Base-by-base conservation (phyloP, 441 rosid genomes). In the Croton setiger region DNA sequence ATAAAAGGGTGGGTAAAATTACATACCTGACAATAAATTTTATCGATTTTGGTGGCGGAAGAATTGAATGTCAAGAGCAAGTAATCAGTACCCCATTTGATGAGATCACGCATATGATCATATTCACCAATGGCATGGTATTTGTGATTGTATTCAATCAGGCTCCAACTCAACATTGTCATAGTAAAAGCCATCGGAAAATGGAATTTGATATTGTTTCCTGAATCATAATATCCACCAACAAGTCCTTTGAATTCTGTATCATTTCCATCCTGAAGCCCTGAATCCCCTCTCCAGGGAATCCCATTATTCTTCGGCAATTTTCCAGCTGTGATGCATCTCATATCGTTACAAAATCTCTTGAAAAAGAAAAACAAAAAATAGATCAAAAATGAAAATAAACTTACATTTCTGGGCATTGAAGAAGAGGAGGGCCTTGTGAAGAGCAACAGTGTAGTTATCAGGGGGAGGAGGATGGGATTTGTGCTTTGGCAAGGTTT, bases 161-260 rank as follows among this genome's bases (percentile, higher is more conserved):
- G 80, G 71, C 98, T 92, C 98, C 97, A 92, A 74, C 98, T 92
- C 18, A 90, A 77, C 96, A 90, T 87, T 7, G 98, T 87, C 88
- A 88, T 88, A 66, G 96, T 72, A 73, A 77, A 92, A 17, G 98
- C 85, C 97, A 90, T 90, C 10, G 97, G 97, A 72, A 92, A 90
- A 79, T 90, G 86, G 73, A 86, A 92, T 81, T 92, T 90, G 35
- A 33, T 54, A 63, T 84, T 88, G 71, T 85, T 92, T 66, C 98
- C 96, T 0, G 92, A 96, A 43, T 92, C 97, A 61, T 90, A 92
- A 51, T 88, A 92, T 0, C 98, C 96, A 47, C 97, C 96, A 1
- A 82, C 88, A n/a, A 90, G 76, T 15, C 92, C 80, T 18, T 82
- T 80, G 0, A 79, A 68, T 23, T 82, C 88, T 7, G 83, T 79